A percentile compares a stretch with the other conserved stretches of the same genome.
Evolutionary conservation across 169 alveolate genomes (phyloP).

Genomic region (Pseudocohnilembus persalinus): DNA sequence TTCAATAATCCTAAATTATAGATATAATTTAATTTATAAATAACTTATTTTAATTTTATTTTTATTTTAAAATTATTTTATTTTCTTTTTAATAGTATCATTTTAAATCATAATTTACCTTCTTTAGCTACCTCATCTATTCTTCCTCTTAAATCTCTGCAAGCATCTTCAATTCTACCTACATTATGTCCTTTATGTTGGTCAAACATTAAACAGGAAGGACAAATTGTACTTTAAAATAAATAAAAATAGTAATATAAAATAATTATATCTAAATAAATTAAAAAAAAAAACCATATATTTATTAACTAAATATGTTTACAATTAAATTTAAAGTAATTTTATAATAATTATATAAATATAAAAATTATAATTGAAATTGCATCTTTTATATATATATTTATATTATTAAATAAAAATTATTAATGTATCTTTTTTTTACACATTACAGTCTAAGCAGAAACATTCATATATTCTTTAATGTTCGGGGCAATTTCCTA

Average conservation of each 20-base stretch:
- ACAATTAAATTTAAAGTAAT: too few relatives aligned
- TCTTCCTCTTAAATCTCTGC: conserved; percentile 41
- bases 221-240: conserved; percentile 50
- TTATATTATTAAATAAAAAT: too few relatives aligned
- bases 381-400: too few relatives aligned
- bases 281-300: too few relatives aligned
- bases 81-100: neutral
- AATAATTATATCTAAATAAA: too few relatives aligned
- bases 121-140: conserved; percentile 48
- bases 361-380: too few relatives aligned
- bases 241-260: too few relatives aligned
- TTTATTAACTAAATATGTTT: too few relatives aligned
- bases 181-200: conserved; percentile 55
- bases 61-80: neutral
- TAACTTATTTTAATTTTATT: neutral
- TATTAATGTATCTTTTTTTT: too few relatives aligned
- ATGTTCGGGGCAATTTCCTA: neutral
- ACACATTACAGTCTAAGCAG: neutral
- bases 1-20: conserved; percentile 37
- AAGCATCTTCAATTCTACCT: conserved; percentile 48
- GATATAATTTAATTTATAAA: neutral
- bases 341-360: too few relatives aligned
- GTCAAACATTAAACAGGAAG: conserved; percentile 62
- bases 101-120: conserved; percentile 16
- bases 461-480: neutral